phyloP scores from a whole-genome alignment of 228 moss, liverwort and hornwort genomes.

The Sphagnum fallax region DNA sequence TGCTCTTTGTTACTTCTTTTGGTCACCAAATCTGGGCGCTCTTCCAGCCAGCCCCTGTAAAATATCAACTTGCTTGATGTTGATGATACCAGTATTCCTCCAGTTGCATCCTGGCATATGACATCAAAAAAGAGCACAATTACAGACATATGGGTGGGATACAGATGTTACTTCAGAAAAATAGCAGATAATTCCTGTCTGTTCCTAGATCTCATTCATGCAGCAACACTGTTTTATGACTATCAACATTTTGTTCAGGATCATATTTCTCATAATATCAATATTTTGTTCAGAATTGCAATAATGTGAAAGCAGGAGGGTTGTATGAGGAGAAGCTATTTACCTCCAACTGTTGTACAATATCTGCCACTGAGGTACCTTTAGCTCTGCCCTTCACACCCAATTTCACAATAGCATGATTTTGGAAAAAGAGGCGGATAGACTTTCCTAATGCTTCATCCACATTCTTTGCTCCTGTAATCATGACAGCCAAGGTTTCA shows the following conservation, averaged over 20 bases:
- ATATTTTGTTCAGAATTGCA: not conserved
- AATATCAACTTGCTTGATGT: conserved; percentile 84
- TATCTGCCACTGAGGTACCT: conserved; percentile 80
- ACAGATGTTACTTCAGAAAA: not conserved
- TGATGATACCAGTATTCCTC: conserved; percentile 75
- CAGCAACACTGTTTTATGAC: not conserved
- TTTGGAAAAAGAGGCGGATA: conserved; percentile 59
- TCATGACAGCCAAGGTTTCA: not conserved
- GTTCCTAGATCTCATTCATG: not conserved
- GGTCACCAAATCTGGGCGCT: conserved; percentile 47
- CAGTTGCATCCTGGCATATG: conserved; percentile 68
- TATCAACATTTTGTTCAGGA: not conserved
- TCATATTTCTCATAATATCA: not conserved
- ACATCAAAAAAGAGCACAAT: not conserved
- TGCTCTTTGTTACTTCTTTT: conserved; percentile 31
- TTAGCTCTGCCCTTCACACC: conserved; percentile 79
- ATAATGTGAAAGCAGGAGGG: not conserved
- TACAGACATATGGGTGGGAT: not conserved
- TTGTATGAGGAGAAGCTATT: no score
- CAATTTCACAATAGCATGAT: conserved; percentile 79
- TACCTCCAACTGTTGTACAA: conserved; percentile 78
- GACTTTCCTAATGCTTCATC: conserved; percentile 74
- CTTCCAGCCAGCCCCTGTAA: conserved; percentile 88
- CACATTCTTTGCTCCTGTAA: conserved; percentile 72
- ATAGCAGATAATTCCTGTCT: not conserved